Percentiles rank a stretch among this genome's conserved stretches.
These are phyloP conservation scores for Trichoderma citrinoviride DNA, from an alignment of 2,329 filamentous ascomycete genomes.

Conservation along the genomic window DNA sequence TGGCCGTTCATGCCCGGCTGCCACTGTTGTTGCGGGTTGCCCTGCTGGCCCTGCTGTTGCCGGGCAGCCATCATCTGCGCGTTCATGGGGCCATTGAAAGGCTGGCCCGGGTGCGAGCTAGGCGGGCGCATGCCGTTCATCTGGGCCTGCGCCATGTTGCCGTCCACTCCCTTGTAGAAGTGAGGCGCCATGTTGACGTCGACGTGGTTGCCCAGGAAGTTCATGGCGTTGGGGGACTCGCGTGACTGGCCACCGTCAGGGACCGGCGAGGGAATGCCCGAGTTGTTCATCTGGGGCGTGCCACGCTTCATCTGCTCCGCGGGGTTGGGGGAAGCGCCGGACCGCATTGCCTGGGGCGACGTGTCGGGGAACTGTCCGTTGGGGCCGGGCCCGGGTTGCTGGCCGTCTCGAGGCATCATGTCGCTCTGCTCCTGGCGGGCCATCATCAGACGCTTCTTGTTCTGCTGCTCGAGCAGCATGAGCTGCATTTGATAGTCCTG, in stretches of 20 bases:
- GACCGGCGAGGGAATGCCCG: slow-evolving; percentile 67
- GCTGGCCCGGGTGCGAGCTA: slow-evolving; percentile 61
- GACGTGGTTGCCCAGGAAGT: slow-evolving; percentile 62
- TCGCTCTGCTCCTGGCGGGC: slow-evolving; percentile 75
- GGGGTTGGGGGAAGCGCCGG: slow-evolving; percentile 73
- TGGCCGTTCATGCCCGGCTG: slow-evolving; percentile 43
- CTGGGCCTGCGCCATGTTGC: slow-evolving; percentile 50
- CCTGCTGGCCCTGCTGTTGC: slow-evolving; percentile 33
- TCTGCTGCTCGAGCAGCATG: slow-evolving; percentile 83
- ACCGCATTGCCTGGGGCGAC: slow-evolving; percentile 66
- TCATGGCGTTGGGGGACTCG: slow-evolving; percentile 62
- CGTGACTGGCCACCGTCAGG: slow-evolving; percentile 66
- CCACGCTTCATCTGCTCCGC: slow-evolving; percentile 76
- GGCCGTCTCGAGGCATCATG: slow-evolving; percentile 50
- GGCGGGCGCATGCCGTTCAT: slow-evolving; percentile 69
- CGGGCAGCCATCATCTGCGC: slow-evolving; percentile 59
- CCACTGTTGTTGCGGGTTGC: slow-evolving; percentile 40
- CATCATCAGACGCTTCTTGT: slow-evolving; percentile 83
- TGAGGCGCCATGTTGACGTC: slow-evolving; percentile 59
- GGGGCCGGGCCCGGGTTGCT: slow-evolving; percentile 52
- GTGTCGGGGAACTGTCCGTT: slow-evolving; percentile 68
- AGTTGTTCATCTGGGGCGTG: slow-evolving; percentile 69
- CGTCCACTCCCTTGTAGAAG: slow-evolving; percentile 58
- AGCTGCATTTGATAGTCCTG: slow-evolving; percentile 89
- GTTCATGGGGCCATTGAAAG: slow-evolving; percentile 58